Conservation (phyloP, 805 yeast species). For the Yarrowia sp. region DNA sequence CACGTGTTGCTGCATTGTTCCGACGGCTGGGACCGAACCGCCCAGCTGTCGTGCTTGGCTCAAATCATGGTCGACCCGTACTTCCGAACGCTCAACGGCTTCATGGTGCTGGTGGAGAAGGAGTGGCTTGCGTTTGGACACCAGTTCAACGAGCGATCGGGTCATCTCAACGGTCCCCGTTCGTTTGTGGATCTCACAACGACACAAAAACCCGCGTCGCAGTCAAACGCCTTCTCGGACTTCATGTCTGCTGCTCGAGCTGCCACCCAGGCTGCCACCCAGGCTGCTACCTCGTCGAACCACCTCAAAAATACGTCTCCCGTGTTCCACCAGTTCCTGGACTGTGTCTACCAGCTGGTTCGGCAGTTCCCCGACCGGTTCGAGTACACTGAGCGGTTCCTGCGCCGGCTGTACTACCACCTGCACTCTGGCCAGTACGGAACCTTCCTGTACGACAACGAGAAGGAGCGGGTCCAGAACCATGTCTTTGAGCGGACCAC, state of each 20-base stretch:
- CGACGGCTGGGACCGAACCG: constrained; percentile 98
- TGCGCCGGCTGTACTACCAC: constrained; percentile 82
- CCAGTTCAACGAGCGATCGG: constrained; percentile 77
- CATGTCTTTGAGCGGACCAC: constrained; percentile 52
- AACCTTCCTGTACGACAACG: constrained; percentile 75
- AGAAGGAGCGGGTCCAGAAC: constrained; percentile 55
- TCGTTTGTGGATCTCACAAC: constrained; percentile 11
- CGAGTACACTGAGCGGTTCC: constrained; percentile 85
- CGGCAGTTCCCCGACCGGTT: constrained; percentile 69
- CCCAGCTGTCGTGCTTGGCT: constrained; percentile 80
- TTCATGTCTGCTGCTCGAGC: constrained; percentile 26
- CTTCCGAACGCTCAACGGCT: constrained; percentile 84
- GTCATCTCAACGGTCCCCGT: constrained; percentile 50
- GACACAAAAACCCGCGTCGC: background rate
- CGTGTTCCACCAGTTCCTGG: constrained; percentile 89
- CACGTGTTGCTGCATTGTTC: constrained; percentile 90
- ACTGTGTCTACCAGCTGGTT: constrained; percentile 77
- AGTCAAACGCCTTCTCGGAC: constrained; percentile 11
- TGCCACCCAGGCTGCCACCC: constrained; percentile 38
- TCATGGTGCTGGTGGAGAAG: constrained; percentile 79
- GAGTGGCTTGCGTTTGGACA: constrained; percentile 97
- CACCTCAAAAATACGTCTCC: constrained; percentile 74
- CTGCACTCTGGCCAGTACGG: constrained; percentile 94
- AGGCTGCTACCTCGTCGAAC: constrained; percentile 50
- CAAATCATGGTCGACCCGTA: constrained; percentile 89